A percentile compares a stretch with the other conserved stretches of the same genome.
phyloP scores from a whole-genome alignment of 805 yeast species.

The Alloascoidea hylecoeti region DNA sequence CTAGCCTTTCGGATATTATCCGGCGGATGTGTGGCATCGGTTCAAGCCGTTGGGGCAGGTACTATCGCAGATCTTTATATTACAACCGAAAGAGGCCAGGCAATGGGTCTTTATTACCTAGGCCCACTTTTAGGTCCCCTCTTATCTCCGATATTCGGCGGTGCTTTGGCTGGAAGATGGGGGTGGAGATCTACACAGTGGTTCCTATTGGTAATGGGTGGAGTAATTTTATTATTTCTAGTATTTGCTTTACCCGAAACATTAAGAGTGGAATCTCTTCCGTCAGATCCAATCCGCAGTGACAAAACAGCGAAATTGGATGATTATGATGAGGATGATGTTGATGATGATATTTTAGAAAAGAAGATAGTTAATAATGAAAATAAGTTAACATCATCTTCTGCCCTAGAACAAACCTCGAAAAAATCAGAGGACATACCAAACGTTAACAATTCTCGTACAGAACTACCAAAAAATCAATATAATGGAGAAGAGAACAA shows the following conservation, averaged over 20 bases:
- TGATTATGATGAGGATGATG: too few species aligned
- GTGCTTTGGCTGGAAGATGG: conserved; percentile 47
- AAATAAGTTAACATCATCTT: neutral
- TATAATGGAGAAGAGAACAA: neutral
- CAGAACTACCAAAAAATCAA: too few species aligned
- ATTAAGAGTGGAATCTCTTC: too few species aligned
- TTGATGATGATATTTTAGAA: neutral
- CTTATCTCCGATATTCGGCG: conserved; percentile 57
- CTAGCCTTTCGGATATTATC: conserved; percentile 48
- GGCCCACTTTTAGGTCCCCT: conserved; percentile 67
- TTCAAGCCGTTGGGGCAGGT: conserved; percentile 73
- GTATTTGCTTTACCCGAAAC: conserved; percentile 16
- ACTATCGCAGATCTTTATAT: conserved; percentile 56
- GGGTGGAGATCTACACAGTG: conserved; percentile 77
- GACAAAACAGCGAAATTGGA: too few species aligned
- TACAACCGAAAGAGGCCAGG: conserved; percentile 49
- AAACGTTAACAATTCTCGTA: neutral
- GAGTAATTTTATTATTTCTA: conserved; percentile 28
- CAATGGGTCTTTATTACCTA: conserved; percentile 57
- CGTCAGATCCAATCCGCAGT: too few species aligned
- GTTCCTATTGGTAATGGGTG: conserved; percentile 53
- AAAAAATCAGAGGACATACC: neutral
- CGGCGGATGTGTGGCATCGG: conserved; percentile 64
- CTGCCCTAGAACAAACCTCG: neutral
- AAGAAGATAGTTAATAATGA: neutral